Evolutionary conservation across 2,329 filamentous ascomycete species (phyloP).

Genomic region (Podosphaera aphanis): DNA sequence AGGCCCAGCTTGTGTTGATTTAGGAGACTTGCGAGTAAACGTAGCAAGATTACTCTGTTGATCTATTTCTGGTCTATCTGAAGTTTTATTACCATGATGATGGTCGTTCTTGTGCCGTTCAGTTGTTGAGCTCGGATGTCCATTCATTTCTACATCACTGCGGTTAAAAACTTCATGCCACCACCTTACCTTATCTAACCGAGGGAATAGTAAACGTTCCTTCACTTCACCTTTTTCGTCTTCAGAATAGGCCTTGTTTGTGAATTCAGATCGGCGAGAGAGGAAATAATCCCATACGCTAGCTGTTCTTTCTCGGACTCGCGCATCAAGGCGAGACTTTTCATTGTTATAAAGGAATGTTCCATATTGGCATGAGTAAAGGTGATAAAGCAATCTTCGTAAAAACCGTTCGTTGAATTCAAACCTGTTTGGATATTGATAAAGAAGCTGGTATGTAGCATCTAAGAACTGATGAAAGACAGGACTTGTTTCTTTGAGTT

Average conservation of each 20-base stretch:
- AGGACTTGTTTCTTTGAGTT: slow-evolving; percentile 75
- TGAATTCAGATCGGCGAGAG: slow-evolving; percentile 54
- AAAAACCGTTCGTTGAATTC: slow-evolving; percentile 94
- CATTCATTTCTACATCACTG: slow-evolving; percentile 83
- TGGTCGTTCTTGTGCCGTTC: neutral
- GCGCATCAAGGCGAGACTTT: slow-evolving; percentile 54
- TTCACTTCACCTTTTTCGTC: slow-evolving; percentile 51
- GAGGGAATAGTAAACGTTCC: slow-evolving; percentile 66
- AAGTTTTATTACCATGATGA: neutral
- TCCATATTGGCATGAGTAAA: slow-evolving; percentile 90
- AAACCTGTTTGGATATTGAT: slow-evolving; percentile 70
- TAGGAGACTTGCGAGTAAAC: neutral
- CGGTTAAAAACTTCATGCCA: slow-evolving; percentile 78
- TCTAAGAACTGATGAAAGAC: slow-evolving; percentile 97
- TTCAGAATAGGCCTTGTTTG: slow-evolving; percentile 55
- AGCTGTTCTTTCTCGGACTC: slow-evolving; percentile 45
- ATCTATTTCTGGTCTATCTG: neutral
- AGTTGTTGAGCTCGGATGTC: slow-evolving; percentile 21
- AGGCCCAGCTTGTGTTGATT: slow-evolving; percentile 10
- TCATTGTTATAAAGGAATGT: slow-evolving; percentile 93
- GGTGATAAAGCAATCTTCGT: slow-evolving; percentile 68
- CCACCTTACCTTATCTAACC: slow-evolving; percentile 61
- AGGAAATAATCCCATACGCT: slow-evolving; percentile 96
- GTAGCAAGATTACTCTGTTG: neutral
- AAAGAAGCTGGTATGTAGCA: slow-evolving; percentile 69